Percentiles rank a stretch among this genome's conserved stretches.
Evolutionary conservation across 2,329 filamentous ascomycete species (phyloP).

Genomic region (Paecilomyces niveus): DNA sequence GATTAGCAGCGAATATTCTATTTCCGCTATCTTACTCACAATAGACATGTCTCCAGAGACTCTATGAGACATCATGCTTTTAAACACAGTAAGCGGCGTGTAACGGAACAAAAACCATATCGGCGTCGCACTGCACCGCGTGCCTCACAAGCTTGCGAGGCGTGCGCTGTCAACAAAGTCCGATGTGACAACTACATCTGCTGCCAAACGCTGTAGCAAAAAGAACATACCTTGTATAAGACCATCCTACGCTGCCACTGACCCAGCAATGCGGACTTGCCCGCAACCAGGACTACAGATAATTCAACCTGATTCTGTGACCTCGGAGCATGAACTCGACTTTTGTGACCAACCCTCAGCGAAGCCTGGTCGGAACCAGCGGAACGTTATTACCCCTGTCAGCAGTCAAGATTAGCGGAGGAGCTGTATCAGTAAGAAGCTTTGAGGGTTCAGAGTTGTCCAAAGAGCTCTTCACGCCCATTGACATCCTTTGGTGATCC

Average conservation of each 20-base stretch:
- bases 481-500: too few species aligned
- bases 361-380: too few species aligned
- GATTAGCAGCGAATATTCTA: too few species aligned
- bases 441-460: too few species aligned
- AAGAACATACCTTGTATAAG: neutral
- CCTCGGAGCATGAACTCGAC: neutral
- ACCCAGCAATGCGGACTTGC: neutral
- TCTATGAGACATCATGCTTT: neutral
- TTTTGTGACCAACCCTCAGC: neutral
- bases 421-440: too few species aligned
- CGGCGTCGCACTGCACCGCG: neutral
- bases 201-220: neutral
- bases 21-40: neutral
- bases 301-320: neutral
- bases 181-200: neutral
- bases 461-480: too few species aligned
- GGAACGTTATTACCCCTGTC: too few species aligned
- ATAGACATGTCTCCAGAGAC: neutral
- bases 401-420: too few species aligned
- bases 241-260: neutral
- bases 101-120: neutral
- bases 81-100: neutral
- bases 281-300: neutral
- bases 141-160: neutral
- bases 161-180: neutral